phyloP scores from a whole-genome alignment of 345 rosid genomes.

The Abelmoschus esculentus region DNA sequence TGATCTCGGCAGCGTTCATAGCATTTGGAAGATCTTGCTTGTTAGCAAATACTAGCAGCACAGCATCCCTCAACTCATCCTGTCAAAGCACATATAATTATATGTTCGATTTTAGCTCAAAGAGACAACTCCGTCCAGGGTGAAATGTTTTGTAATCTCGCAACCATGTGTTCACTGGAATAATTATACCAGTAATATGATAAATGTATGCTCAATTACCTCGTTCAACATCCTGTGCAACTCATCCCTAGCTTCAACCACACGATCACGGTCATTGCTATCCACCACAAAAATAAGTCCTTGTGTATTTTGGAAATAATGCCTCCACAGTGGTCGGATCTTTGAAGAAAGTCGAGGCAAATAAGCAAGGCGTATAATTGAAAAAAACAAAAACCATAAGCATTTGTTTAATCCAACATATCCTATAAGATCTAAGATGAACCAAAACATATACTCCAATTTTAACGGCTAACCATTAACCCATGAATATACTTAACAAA shows the following conservation, averaged over 20 bases:
- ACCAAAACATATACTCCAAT: background rate
- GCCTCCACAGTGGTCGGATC: conserved; percentile 78
- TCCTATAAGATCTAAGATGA: background rate
- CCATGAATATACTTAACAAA: background rate
- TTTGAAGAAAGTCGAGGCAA: conserved; percentile 4
- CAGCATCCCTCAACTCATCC: conserved; percentile 74
- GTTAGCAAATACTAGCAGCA: conserved; percentile 66
- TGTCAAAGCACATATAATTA: conserved; percentile 11
- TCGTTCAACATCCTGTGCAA: conserved; percentile 78
- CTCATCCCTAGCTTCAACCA: conserved; percentile 74
- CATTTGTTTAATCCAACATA: background rate
- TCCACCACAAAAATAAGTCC: conserved; percentile 82
- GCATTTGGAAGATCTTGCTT: conserved; percentile 84
- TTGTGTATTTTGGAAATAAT: conserved; percentile 73
- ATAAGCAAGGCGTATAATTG: background rate
- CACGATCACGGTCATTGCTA: conserved; percentile 78
- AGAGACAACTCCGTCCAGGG: background rate
- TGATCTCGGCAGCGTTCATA: conserved; percentile 72
- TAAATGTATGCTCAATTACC: conserved; percentile 22
- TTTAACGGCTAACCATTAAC: background rate
- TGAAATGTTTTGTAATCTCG: background rate
- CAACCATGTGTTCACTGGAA: background rate
- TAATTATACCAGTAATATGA: background rate
- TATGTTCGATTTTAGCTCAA: background rate
- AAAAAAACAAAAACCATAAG: background rate